These are phyloP conservation scores for Oryza rufipogon DNA, from an alignment of 176 grass and related monocot genomes.

Conservation along the genomic window DNA sequence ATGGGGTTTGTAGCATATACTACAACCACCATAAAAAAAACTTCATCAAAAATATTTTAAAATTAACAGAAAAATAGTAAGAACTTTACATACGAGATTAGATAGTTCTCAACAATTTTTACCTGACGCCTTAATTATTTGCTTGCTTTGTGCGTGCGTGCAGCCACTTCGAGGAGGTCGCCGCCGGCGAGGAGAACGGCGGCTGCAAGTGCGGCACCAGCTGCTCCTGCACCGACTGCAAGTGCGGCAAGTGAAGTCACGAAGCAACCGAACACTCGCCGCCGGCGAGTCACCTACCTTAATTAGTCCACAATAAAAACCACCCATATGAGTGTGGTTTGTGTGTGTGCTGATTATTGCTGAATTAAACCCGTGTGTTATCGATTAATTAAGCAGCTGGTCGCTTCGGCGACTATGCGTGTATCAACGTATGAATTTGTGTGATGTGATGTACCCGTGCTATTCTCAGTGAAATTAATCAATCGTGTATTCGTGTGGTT, in stretches of 20 bases:
- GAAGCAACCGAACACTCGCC: neutral
- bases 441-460: neutral
- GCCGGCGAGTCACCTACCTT: neutral
- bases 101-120: too few species aligned
- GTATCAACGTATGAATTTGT: too few species aligned
- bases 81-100: too few species aligned
- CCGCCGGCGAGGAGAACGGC: conserved; percentile 38
- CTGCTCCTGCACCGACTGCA: conserved; percentile 65
- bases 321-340: neutral
- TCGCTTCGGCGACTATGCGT: too few species aligned
- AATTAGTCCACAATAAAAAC: neutral
- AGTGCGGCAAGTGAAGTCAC: conserved; percentile 50
- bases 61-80: too few species aligned
- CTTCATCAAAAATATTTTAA: too few species aligned
- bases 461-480: neutral
- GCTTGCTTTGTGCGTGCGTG: neutral
- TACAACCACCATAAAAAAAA: too few species aligned
- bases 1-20: too few species aligned
- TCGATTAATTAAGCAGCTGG: too few species aligned
- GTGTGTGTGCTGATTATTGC: neutral
- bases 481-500: neutral
- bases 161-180: conserved; percentile 52
- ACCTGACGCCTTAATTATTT: too few species aligned
- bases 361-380: neutral
- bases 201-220: conserved; percentile 71